Conservation (phyloP, 192 early-diverging fungal species). For the Dissophora ornata region DNA sequence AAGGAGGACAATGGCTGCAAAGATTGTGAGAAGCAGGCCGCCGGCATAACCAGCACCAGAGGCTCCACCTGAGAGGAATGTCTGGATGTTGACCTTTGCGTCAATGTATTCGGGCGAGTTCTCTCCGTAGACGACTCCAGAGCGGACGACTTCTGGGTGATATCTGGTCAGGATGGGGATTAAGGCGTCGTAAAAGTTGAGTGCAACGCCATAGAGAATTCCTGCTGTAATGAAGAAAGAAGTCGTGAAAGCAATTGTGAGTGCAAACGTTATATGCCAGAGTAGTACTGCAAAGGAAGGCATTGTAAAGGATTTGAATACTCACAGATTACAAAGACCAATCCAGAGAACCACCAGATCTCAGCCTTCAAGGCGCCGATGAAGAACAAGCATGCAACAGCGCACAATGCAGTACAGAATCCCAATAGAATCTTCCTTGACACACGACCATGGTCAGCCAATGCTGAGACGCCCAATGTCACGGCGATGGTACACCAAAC, state of each 20-base stretch:
- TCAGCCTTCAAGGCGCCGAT: slow-evolving; percentile 26
- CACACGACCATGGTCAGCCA: slow-evolving; percentile 53
- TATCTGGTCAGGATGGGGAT: slow-evolving; percentile 54
- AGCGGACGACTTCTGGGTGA: slow-evolving; percentile 51
- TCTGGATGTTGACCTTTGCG: slow-evolving; percentile 40
- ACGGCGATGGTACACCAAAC: slow-evolving; percentile 42
- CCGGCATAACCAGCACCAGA: slow-evolving; percentile 48
- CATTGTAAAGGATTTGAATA: too few species aligned
- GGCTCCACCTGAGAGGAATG: slow-evolving; percentile 52
- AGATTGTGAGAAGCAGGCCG: slow-evolving; percentile 46
- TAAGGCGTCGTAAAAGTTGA: slow-evolving; percentile 62
- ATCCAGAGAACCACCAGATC: slow-evolving; percentile 35
- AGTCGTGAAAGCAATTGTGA: too few species aligned
- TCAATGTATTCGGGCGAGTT: slow-evolving; percentile 22
- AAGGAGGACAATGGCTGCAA: slow-evolving; percentile 37
- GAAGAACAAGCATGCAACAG: slow-evolving; percentile 43
- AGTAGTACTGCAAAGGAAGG: too few species aligned
- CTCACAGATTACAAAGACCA: slow-evolving; percentile 32
- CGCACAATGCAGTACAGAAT: slow-evolving; percentile 21
- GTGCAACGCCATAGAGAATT: slow-evolving; percentile 6
- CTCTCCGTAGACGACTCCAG: slow-evolving; percentile 16
- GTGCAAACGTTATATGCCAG: too few species aligned
- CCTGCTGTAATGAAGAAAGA: slow-evolving; percentile 19
- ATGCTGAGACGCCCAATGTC: slow-evolving; percentile 45
- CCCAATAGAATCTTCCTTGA: slow-evolving; percentile 31